Percentiles rank a stretch among this genome's conserved stretches.
These are phyloP conservation scores for Erysimum cheiri DNA, from an alignment of 441 rosid genomes.

Conservation along the genomic window DNA sequence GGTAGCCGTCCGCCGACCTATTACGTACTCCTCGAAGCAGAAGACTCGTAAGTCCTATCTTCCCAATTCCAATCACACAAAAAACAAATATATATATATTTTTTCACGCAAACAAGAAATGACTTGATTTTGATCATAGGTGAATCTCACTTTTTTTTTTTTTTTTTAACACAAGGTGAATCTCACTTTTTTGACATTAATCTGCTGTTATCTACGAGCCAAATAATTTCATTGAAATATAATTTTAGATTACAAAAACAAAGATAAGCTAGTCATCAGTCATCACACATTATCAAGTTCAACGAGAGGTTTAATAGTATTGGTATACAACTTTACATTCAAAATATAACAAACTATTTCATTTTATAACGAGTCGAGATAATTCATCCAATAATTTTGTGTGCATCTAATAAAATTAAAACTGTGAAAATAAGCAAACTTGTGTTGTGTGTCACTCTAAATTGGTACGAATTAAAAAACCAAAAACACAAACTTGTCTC, in stretches of 20 bases:
- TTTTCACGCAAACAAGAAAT: neutral
- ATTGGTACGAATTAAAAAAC: neutral
- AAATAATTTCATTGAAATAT: too few relatives aligned
- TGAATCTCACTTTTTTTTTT: too few relatives aligned
- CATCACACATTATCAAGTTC: neutral
- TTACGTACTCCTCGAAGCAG: slow-evolving; percentile 32
- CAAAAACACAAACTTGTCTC: neutral
- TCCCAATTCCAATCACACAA: slow-evolving; percentile 2
- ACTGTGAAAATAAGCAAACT: neutral
- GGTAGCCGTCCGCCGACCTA: slow-evolving; percentile 46
- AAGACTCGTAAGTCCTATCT: slow-evolving; percentile 33
- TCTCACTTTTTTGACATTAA: neutral
- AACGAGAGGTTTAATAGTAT: neutral
- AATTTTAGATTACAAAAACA: neutral
- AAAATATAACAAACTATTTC: neutral
- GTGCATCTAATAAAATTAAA: neutral
- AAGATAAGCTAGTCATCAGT: neutral
- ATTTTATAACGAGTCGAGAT: neutral
- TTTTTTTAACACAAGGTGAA: too few relatives aligned
- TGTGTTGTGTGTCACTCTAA: neutral
- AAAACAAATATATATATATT: neutral
- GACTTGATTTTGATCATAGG: neutral
- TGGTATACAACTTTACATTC: neutral
- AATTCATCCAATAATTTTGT: neutral
- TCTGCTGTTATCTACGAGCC: neutral